Evolutionary conservation across 768 basidiomycete genomes (phyloP).

Genomic region (Porpolomopsis calyptriformis): DNA sequence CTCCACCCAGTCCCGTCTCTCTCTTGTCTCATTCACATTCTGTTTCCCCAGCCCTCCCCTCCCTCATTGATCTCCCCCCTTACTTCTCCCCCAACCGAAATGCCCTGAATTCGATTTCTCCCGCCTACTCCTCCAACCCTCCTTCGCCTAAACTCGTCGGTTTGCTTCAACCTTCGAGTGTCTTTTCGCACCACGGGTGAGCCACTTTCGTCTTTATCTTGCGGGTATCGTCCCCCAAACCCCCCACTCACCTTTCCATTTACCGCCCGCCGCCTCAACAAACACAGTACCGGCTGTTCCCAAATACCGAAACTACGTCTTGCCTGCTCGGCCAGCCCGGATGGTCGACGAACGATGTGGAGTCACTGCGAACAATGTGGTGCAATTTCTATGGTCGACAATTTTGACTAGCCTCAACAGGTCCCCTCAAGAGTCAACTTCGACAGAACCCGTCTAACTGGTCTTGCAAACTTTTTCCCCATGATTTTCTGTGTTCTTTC

Average conservation of each 20-base stretch:
- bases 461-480: too few species aligned
- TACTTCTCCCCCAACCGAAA: slow-evolving; percentile 38
- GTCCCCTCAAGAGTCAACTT: too few species aligned
- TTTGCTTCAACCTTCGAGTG: slow-evolving; percentile 54
- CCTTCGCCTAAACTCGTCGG: slow-evolving; percentile 41
- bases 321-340: slow-evolving; percentile 59
- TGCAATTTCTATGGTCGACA: slow-evolving; percentile 80
- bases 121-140: slow-evolving; percentile 33
- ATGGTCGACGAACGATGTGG: slow-evolving; percentile 77
- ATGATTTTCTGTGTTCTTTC: too few species aligned
- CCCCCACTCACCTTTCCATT: slow-evolving; percentile 4
- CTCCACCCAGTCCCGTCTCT: neutral
- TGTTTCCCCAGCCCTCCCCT: slow-evolving; percentile 40
- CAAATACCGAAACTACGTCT: slow-evolving; percentile 79
- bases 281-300: slow-evolving; percentile 49
- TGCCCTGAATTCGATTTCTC: slow-evolving; percentile 37
- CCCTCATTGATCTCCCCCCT: slow-evolving; percentile 51
- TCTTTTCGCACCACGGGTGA: slow-evolving; percentile 66
- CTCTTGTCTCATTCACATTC: slow-evolving; percentile 17
- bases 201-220: slow-evolving; percentile 13
- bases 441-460: too few species aligned
- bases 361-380: slow-evolving; percentile 82
- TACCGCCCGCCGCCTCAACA: neutral
- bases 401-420: slow-evolving; percentile 15
- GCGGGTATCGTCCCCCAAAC: neutral